Percentiles rank a stretch among this genome's conserved stretches.
phyloP scores from a whole-genome alignment of 176 grass and related monocot species.

The Paspalum notatum region DNA sequence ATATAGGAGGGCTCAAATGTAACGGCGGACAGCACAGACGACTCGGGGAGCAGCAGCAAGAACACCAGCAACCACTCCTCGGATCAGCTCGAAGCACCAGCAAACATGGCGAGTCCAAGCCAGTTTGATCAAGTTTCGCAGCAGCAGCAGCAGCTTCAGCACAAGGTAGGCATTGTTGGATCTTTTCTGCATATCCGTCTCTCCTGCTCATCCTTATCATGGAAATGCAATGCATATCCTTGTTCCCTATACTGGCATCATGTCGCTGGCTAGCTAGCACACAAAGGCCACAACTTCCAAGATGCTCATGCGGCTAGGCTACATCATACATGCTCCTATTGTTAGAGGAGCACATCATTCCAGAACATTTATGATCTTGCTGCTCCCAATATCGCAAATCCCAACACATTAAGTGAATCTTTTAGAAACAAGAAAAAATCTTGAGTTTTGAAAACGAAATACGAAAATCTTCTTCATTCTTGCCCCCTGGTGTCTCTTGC shows the following conservation, averaged over 20 bases:
- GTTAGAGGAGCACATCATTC: slow-evolving; percentile 27
- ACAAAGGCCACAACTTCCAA: slow-evolving; percentile 52
- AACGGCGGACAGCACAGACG: slow-evolving; percentile 48
- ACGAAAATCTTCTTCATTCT: slow-evolving; percentile 8
- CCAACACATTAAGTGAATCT: slow-evolving; percentile 48
- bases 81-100: slow-evolving; percentile 31
- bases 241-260: slow-evolving; percentile 36
- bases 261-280: slow-evolving; percentile 41
- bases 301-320: slow-evolving; percentile 44
- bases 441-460: neutral
- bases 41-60: slow-evolving; percentile 63
- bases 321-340: slow-evolving; percentile 35
- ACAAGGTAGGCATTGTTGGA: slow-evolving; percentile 34
- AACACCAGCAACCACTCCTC: slow-evolving; percentile 46
- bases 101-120: slow-evolving; percentile 32
- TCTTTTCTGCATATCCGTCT: neutral
- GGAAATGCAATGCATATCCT: neutral
- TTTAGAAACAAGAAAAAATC: neutral
- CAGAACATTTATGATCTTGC: slow-evolving; percentile 46
- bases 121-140: slow-evolving; percentile 42
- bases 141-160: slow-evolving; percentile 31
- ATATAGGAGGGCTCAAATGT: slow-evolving; percentile 50
- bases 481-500: slow-evolving; percentile 4
- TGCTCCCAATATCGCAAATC: slow-evolving; percentile 52
- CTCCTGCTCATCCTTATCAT: slow-evolving; percentile 19